Base-by-base conservation (phyloP, 1,284 basidiomycete genomes). In the Marasmius sp. region DNA sequence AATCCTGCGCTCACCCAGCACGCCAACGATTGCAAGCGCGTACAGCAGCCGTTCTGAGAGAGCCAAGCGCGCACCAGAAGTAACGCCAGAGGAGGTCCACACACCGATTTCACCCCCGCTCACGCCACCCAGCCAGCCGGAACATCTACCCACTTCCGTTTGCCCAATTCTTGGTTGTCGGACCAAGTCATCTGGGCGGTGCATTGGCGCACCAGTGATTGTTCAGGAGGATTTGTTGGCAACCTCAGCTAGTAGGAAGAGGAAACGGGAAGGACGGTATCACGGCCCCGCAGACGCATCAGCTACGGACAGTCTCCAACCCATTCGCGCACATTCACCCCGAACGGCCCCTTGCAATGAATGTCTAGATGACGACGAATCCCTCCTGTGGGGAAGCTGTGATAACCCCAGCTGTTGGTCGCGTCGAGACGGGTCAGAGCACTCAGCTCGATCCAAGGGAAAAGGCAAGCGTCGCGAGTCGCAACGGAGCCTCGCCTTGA, bases 381-480 rank as follows among this genome's bases (percentile, higher is more conserved):
- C 58, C 16, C 55, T 39, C 16, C 49, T 59, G 5, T 63, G 62
- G 62, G 62, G 62, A 11, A 63, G 62, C 53, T 63, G 62, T 38
- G 62, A 63, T 52, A 63, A 63, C 41, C 38, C 49, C 22, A 43
- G 49, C 7, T 63, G 62, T 18, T 63, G 62, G 62, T 63, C 62
- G 39, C 51, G 62, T 48, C 45, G 50, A 58, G 54, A 56, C 37
- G 12, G 50, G 36, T 18, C 6, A 20, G 16, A 53, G n/a, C 8
- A 14, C 11, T 20, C 12, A 22, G 8, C 49, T 59, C 16, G 6
- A 54, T 59, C 58, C 39, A 34, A 37, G 7, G 8, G 20, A 41
- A 20, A 22, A 8, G 48, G 18, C 37, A 22, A 18, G 6, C 0
- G 37, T 16, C 20, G 11, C 22, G 34, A 10, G 16, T 20, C 7